Evolutionary conservation across 2,329 filamentous ascomycete species (phyloP), one percentile per base, ranked within the genome.

Genomic region (Pestalotiopsis sp.): DNA sequence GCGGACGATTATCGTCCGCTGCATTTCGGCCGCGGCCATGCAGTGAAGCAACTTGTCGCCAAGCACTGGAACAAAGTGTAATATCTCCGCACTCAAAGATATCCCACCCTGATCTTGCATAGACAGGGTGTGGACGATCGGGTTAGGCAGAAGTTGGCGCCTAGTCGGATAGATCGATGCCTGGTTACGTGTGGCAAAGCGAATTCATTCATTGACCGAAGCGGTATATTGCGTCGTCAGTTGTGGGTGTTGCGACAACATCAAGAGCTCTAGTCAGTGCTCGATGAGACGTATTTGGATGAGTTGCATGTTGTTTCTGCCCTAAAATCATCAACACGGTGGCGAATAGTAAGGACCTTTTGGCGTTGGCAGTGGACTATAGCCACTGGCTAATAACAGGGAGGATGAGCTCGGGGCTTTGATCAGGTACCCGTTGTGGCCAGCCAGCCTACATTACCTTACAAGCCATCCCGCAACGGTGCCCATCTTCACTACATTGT

Each of bases 61-160:
- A 52, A 17, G 45, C 45, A 20, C 20, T n/a, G 17, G 20, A 52
- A 17, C 45, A 52, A 52, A 52, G 17, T 52, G 45, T 52, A 52
- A 52, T n/a, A 52, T 52, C 45, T n/a, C 45, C 45, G 45, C 45
- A 52, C 31, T 31, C 31, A 52, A 23, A 17, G 45, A 52, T 52
- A n/a, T 52, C 45, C 45, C 17, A 52, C 20, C 17, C 45, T 52
- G 45, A n/a, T n/a, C 45, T n/a, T 52, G 45, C 31, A 31, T 31
- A 31, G 31, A 7, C 31, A 31, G 17, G 45, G 45, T 52, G 45
- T 52, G 45, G 45, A n/a, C 45, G 31, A 61, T 61, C 59, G 27
- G 25, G 31, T 61, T 61, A 40, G 14, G 59, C 59, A 61, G 59
- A 61, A 61, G 59, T 40, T 61, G 17, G 25, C 59, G 31, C 31